Percentiles rank a stretch among this genome's conserved stretches.
phyloP scores from a whole-genome alignment of 345 rosid genomes.

The Hibiscus tridactylites region DNA sequence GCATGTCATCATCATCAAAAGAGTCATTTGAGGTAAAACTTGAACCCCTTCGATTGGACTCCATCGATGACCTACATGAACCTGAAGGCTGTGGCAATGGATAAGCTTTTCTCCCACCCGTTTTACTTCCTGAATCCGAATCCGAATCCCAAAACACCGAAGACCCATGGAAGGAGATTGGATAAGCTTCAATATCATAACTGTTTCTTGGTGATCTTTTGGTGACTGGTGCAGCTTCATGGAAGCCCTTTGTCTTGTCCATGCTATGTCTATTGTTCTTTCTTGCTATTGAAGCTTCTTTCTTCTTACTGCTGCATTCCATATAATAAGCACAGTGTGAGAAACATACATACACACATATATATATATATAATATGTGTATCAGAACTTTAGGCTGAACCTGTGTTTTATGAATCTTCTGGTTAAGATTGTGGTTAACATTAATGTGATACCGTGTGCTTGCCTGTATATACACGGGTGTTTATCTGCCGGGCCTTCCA shows the following conservation, averaged over 20 bases:
- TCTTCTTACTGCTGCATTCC: not conserved
- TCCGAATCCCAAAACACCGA: constrained; percentile 5
- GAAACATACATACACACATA: no score
- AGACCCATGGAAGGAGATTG: not conserved
- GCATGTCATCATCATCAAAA: not conserved
- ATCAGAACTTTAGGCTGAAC: not conserved
- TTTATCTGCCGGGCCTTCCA: not conserved
- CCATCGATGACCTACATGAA: not conserved
- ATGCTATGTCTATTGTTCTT: not conserved
- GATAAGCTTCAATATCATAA: not conserved
- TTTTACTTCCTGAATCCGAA: not conserved
- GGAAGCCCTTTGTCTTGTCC: not conserved
- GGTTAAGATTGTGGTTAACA: not conserved
- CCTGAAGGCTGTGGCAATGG: constrained; percentile 9
- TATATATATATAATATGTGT: no score
- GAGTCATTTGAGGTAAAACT: not conserved
- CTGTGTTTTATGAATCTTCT: not conserved
- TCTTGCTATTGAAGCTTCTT: not conserved
- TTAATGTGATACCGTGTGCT: not conserved
- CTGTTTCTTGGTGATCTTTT: not conserved
- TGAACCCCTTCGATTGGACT: not conserved
- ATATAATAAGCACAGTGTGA: not conserved
- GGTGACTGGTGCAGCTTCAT: not conserved
- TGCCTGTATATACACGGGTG: not conserved
- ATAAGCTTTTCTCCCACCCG: not conserved